Evolutionary conservation across 1,284 basidiomycete species (phyloP).

Genomic region (Moesziomyces sp.): DNA sequence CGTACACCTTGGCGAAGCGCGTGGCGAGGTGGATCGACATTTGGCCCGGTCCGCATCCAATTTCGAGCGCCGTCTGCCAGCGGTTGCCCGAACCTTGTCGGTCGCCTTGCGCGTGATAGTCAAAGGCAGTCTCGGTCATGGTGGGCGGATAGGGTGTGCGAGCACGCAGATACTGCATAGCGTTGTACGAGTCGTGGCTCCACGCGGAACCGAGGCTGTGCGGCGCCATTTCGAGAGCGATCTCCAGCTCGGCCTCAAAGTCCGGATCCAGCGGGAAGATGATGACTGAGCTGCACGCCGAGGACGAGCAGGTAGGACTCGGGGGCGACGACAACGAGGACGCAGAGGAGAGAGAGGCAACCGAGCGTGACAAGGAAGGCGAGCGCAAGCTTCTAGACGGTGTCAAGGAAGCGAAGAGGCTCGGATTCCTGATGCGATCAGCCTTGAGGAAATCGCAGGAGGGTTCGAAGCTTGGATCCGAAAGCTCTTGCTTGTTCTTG

Average conservation of each 20-base stretch:
- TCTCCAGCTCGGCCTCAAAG: slow-evolving; percentile 40
- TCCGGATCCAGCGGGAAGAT: slow-evolving; percentile 33
- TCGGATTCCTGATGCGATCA: background rate
- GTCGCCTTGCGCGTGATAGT: slow-evolving; percentile 33
- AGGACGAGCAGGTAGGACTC: background rate
- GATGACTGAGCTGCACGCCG: slow-evolving; percentile 19
- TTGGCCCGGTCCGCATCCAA: slow-evolving; percentile 46
- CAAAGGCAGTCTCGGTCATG: slow-evolving; percentile 32
- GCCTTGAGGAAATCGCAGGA: background rate
- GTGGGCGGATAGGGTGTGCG: slow-evolving; percentile 46
- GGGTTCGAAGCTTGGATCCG: background rate
- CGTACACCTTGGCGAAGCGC: slow-evolving; percentile 32
- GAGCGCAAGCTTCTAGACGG: slow-evolving; percentile 12
- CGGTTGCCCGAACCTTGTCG: slow-evolving; percentile 2
- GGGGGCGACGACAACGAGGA: background rate
- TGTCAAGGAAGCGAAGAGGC: background rate
- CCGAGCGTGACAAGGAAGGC: slow-evolving; percentile 8
- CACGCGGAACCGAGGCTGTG: slow-evolving; percentile 38
- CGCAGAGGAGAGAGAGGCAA: slow-evolving; percentile 4
- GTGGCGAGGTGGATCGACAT: slow-evolving; percentile 47
- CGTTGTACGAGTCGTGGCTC: slow-evolving; percentile 43
- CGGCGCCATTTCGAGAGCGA: slow-evolving; percentile 44
- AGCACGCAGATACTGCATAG: slow-evolving; percentile 38
- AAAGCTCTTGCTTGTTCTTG: background rate
- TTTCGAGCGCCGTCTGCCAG: slow-evolving; percentile 40